Base-by-base conservation (phyloP, 129 eudicot genomes). In the Helianthus tuberosus region DNA sequence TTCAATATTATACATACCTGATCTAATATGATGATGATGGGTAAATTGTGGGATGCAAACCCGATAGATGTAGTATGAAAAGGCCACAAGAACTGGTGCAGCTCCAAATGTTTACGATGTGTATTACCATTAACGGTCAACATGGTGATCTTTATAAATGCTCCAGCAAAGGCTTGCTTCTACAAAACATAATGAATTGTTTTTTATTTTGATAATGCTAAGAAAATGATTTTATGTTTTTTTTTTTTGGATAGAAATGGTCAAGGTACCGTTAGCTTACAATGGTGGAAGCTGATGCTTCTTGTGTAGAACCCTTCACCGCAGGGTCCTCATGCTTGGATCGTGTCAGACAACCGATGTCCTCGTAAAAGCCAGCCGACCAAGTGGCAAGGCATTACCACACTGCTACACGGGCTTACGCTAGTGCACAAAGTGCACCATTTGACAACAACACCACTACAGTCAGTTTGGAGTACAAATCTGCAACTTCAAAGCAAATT, bases 21-120 rank as follows among this genome's bases (percentile, higher is more conserved):
- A 69, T 60, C 61, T 16, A 61, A 53, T 53, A 35, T 69, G 32
- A 71, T 81, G 72, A 52, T 77, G 68, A 52, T 69, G 89, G 98
- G 96, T 70, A 96, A 93, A 72, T 93, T 96, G 98, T 93, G 96
- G 98, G 85, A 89, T 44, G 92, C 89, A 11, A 83, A 93, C 73
- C 98, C 98, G 5, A 83, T 89, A 3, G 83, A 81, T 46, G 96
- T 89, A 14, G 68, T 93, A 13, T 78, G 96, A 66, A 83, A 25
- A 87, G 69, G 98, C 98, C 55, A 93, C 86, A 11, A 84, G 90
- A 83, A 89, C 95, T 54, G 98, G 96, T 36, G 98, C 84, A 38
- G 71, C 96, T 79, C 98, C 98, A 16, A 89, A 93, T 79, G 79
- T 89, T 23, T 93, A 96, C 0, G 96, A 93, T 87, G 92, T 96